Conservation (phyloP, 2,329 filamentous ascomycete species). For the Fusarium hostae region DNA sequence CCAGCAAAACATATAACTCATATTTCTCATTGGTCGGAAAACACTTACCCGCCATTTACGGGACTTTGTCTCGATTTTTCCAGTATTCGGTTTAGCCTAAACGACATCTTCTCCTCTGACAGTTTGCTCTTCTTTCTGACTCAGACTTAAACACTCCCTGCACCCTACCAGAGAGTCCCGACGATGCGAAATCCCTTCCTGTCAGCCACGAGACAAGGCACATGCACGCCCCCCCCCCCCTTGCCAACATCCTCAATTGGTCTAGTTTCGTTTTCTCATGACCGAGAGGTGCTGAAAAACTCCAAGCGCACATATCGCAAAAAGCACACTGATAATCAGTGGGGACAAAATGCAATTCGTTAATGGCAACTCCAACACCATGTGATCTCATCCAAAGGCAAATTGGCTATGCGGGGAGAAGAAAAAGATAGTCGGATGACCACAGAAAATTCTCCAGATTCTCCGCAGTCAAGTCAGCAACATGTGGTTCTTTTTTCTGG, state of each 20-base stretch:
- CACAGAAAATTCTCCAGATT: constrained; percentile 25
- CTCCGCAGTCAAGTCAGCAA: constrained; percentile 19
- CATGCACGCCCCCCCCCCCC: background rate
- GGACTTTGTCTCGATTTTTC: constrained; percentile 24
- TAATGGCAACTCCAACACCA: background rate
- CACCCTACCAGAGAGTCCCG: background rate
- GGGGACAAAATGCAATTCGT: background rate
- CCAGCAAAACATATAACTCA: background rate
- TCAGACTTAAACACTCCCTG: constrained; percentile 25
- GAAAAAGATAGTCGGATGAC: constrained; percentile 9
- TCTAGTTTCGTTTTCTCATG: constrained; percentile 32
- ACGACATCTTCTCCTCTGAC: background rate
- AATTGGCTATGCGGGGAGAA: background rate
- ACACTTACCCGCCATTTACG: background rate
- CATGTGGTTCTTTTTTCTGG: constrained; percentile 16
- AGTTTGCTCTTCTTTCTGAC: constrained; percentile 16
- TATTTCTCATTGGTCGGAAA: background rate
- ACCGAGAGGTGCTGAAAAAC: constrained; percentile 14
- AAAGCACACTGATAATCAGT: constrained; percentile 13
- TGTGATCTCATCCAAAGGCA: constrained; percentile 23
- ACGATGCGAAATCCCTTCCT: constrained; percentile 13
- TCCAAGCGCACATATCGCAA: constrained; percentile 28
- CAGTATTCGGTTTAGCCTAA: constrained; percentile 35
- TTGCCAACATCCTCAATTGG: background rate
- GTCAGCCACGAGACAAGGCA: constrained; percentile 2